Base-by-base conservation (phyloP, 306 rosid genomes). In the Cercis canadensis region DNA sequence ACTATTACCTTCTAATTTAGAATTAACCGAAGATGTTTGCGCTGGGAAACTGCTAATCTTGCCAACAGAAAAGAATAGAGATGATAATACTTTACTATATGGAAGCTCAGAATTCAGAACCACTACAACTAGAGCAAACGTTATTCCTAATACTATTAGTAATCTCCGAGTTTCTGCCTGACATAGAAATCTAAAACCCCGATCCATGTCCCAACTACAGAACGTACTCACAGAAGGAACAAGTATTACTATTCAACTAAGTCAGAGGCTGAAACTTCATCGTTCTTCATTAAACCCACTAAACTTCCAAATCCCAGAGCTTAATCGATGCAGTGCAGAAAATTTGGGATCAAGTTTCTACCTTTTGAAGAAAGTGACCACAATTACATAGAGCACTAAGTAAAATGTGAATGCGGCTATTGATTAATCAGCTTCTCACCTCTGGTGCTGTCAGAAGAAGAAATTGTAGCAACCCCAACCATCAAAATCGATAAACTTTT, bases 41-140 rank as follows among this genome's bases (percentile, higher is more conserved):
- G 73, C 69, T 57, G 68, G 67, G 68, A 78, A 85, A 65, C 75
- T 60, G 79, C 64, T 78, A 60, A 69, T 76, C 64, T 62, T 89
- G 65, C 69, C 65, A 53, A 85, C 58, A 18, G 85, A 70, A 71
- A 83, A 65, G 72, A 74, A 46, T 57, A 90, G 69, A 58, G 93
- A 80, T 17, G 83, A 78, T 37, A 86, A 13, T 24, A 77, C 67
- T 76, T 65, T 70, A 41, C 71, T 68, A 58, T 76, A 82, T 21
- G 98, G 94, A 72, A 90, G 87, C 78, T 90, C 96, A 24, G 86
- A 70, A 81, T 66, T 85, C 77, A 84, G 90, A 52, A 94, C 57
- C 4, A 82, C 74, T 31, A 89, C 69, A 72, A 88, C 60, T 77
- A 81, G 41, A 67, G 80, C 83, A 73, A 89, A 75, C 57, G 83